Percentiles rank a stretch among this genome's conserved stretches.
phyloP scores from a whole-genome alignment of 352 stramenopile genomes.

The Pythium coloratum region DNA sequence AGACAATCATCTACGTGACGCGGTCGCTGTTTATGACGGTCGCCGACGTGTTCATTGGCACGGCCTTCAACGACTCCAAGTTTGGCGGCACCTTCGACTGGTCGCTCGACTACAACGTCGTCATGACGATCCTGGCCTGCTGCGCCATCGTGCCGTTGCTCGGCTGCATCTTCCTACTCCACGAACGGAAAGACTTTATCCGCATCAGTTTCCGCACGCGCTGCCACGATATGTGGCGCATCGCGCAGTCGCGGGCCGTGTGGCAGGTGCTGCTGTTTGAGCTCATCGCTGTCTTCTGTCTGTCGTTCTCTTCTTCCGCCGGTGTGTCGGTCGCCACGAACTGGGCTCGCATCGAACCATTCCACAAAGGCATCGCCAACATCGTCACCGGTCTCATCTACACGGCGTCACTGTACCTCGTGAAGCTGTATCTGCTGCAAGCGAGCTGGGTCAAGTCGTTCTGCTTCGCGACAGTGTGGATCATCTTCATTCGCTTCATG shows the following conservation, averaged over 20 bases:
- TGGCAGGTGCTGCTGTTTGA: slow-evolving; percentile 79
- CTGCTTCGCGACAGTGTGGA: slow-evolving; percentile 50
- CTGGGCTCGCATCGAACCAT: slow-evolving; percentile 52
- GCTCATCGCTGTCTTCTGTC: slow-evolving; percentile 56
- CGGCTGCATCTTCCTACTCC: slow-evolving; percentile 50
- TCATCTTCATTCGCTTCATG: slow-evolving; percentile 54
- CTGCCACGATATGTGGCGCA: slow-evolving; percentile 56
- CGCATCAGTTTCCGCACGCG: slow-evolving; percentile 28
- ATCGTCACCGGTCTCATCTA: slow-evolving; percentile 60
- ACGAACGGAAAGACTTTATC: slow-evolving; percentile 46
- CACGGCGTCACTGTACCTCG: slow-evolving; percentile 53
- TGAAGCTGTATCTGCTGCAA: slow-evolving; percentile 56
- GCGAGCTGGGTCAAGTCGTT: slow-evolving; percentile 54
- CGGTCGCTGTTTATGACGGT: slow-evolving; percentile 44
- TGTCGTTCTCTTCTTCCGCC: slow-evolving; percentile 51
- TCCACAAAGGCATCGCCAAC: slow-evolving; percentile 46
- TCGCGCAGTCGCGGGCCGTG: slow-evolving; percentile 64
- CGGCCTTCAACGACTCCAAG: slow-evolving; percentile 39
- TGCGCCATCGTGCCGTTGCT: slow-evolving; percentile 43
- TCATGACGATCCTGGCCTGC: slow-evolving; percentile 40
- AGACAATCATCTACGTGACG: slow-evolving; percentile 51
- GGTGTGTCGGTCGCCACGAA: slow-evolving; percentile 50
- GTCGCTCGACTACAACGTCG: slow-evolving; percentile 42
- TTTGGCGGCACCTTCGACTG: slow-evolving; percentile 48
- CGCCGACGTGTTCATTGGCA: slow-evolving; percentile 55